Evolutionary conservation across 805 yeast genomes (phyloP).

Genomic region (Saccharomycopsis malanga): DNA sequence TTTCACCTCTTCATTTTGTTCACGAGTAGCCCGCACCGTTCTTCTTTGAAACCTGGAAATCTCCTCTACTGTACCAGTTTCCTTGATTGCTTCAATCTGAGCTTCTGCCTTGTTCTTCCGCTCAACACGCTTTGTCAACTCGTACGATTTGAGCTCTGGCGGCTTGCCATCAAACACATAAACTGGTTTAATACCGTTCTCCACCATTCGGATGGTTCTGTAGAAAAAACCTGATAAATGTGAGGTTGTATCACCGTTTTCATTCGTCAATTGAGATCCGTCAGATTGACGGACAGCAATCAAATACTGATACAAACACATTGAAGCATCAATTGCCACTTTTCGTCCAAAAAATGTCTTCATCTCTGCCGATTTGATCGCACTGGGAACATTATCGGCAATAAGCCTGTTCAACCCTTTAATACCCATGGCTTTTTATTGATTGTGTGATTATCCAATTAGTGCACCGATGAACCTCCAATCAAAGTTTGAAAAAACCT

Average conservation of each 20-base stretch:
- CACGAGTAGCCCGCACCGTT: constrained; percentile 79
- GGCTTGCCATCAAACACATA: constrained; percentile 98
- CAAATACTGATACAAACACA: constrained; percentile 92
- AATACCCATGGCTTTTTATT: constrained; percentile 26
- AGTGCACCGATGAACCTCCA: no score
- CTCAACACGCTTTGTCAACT: constrained; percentile 75
- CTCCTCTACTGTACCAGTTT: constrained; percentile 63
- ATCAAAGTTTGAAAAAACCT: no score
- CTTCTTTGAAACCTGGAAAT: constrained; percentile 73
- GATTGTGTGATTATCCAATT: background rate
- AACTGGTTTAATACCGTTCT: constrained; percentile 90
- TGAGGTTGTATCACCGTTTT: constrained; percentile 86
- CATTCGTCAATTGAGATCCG: constrained; percentile 87
- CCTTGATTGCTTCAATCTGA: constrained; percentile 66
- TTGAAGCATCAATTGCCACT: constrained; percentile 94
- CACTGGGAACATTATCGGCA: constrained; percentile 82
- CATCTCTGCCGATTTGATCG: constrained; percentile 71
- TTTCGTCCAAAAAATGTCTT: constrained; percentile 86
- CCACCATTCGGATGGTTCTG: constrained; percentile 83
- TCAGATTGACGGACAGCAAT: constrained; percentile 96
- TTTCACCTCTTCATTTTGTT: constrained; percentile 93
- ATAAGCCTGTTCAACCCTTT: constrained; percentile 79
- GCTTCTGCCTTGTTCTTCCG: constrained; percentile 79
- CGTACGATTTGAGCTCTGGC: constrained; percentile 89
- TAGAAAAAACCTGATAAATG: constrained; percentile 96